Conservation (phyloP, 1,284 basidiomycete species). For the Schizophyllum commune region DNA sequence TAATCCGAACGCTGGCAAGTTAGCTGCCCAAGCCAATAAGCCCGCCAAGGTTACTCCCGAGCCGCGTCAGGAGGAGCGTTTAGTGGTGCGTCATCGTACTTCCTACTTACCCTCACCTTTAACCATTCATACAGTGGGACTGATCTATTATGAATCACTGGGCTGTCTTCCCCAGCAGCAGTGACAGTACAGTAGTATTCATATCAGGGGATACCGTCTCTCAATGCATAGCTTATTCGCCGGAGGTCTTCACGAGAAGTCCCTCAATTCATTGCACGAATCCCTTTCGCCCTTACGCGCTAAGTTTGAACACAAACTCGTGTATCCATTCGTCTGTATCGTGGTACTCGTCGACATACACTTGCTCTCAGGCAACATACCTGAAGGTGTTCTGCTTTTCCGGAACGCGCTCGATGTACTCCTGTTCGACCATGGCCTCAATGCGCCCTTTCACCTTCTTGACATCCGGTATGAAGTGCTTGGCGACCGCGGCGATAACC, state of each 20-base stretch:
- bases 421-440: slow-evolving; percentile 75
- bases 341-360: too few species aligned
- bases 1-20: slow-evolving; percentile 60
- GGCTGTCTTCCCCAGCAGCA: too few species aligned
- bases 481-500: slow-evolving; percentile 75
- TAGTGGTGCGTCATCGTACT: slow-evolving; percentile 45
- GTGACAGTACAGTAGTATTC: too few species aligned
- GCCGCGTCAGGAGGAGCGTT: slow-evolving; percentile 42
- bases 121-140: background rate
- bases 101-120: background rate
- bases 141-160: background rate
- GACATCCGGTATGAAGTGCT: slow-evolving; percentile 67
- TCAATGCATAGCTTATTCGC: too few species aligned
- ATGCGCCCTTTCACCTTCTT: slow-evolving; percentile 81
- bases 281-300: too few species aligned
- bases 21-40: slow-evolving; percentile 50
- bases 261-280: too few species aligned
- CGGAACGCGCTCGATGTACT: slow-evolving; percentile 77
- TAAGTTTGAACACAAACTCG: too few species aligned
- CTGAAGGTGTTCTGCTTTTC: slow-evolving; percentile 63
- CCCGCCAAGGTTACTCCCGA: slow-evolving; percentile 39
- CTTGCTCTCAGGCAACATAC: slow-evolving; percentile 58
- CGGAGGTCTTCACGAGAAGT: too few species aligned
- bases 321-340: too few species aligned
- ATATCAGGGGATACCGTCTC: too few species aligned